Base-by-base conservation (phyloP, 345 rosid genomes). In the Mercurialis annua region DNA sequence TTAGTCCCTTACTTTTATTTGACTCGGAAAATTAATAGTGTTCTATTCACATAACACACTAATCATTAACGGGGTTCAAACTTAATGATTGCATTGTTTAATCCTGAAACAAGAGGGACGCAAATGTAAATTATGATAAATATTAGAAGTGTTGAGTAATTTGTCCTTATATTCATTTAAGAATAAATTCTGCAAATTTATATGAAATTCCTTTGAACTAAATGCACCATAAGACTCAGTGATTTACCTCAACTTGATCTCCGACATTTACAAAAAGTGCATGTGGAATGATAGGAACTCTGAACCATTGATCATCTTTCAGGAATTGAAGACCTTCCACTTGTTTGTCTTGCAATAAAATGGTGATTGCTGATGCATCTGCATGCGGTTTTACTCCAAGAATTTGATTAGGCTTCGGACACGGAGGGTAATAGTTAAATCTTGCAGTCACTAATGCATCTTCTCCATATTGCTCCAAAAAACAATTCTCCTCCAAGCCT, bases 391-490 rank as follows among this genome's bases (percentile, higher is more conserved):
- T 88, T 20, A 71, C 51, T 0, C 90, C 90, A 10, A 82, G 74
- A 59, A 81, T 74, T 33, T 20, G 74, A 57, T 84, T 84, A 8
- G 93, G 93, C 50, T 67, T 81, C 9, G 84, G 86, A 72, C 89
- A 84, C 10, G 81, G 78, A 43, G 93, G 93, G 68, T 86, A 88
- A 54, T 72, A 59, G 70, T 86, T 86, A 66, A 84, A 84, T 73
- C 90, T 80, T 43, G 84, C 83, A 23, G 56, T 43, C 82, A 81
- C 46, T 0, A 29, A 48, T 50, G 81, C 62, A 20, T 33, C 62
- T 57, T 76, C 84, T 68, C 86, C 85, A 67, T 68, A 76, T 80
- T 80, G 81, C 0, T 81, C 71, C 40, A 83, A 42, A 69, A 85
- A 83, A 51, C 80, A 62, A 24, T 70, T 73, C 23, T 82, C 88